Conservation (phyloP, 108 stramenopile species). For the Epithemia pelagica region DNA sequence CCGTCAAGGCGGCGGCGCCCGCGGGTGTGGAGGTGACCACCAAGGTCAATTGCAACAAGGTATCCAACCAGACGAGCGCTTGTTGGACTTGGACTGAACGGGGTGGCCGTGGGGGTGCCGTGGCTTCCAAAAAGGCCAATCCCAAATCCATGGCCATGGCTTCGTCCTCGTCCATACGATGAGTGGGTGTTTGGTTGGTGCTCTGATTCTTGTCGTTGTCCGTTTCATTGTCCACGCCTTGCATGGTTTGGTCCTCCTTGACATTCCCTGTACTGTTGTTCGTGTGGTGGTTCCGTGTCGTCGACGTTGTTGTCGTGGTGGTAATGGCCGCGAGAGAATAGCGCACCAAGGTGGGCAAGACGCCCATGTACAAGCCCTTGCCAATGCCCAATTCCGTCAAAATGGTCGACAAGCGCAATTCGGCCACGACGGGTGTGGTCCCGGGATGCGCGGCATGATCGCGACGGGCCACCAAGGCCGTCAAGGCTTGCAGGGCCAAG, state of each 20-base stretch:
- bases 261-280: neutral
- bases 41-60: slow-evolving; percentile 74
- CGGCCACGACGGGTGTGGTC: slow-evolving; percentile 35
- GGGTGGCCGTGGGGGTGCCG: slow-evolving; percentile 41
- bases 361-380: slow-evolving; percentile 84
- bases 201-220: no score
- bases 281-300: slow-evolving; percentile 2
- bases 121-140: slow-evolving; percentile 80
- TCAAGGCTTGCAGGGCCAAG: slow-evolving; percentile 76
- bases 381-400: slow-evolving; percentile 88
- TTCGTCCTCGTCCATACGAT: slow-evolving; percentile 12
- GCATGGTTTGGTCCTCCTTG: neutral
- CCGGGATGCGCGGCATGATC: slow-evolving; percentile 24
- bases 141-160: slow-evolving; percentile 45
- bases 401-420: slow-evolving; percentile 78
- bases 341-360: slow-evolving; percentile 86
- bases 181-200: neutral
- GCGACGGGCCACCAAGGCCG: slow-evolving; percentile 78
- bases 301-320: neutral
- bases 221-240: neutral
- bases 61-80: slow-evolving; percentile 78
- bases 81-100: slow-evolving; percentile 39
- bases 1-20: slow-evolving; percentile 82
- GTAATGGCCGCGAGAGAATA: slow-evolving; percentile 56
- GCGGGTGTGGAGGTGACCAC: slow-evolving; percentile 77